Evolutionary conservation across 2,329 filamentous ascomycete genomes (phyloP).

Genomic region (Cadophora luteo-olivacea): DNA sequence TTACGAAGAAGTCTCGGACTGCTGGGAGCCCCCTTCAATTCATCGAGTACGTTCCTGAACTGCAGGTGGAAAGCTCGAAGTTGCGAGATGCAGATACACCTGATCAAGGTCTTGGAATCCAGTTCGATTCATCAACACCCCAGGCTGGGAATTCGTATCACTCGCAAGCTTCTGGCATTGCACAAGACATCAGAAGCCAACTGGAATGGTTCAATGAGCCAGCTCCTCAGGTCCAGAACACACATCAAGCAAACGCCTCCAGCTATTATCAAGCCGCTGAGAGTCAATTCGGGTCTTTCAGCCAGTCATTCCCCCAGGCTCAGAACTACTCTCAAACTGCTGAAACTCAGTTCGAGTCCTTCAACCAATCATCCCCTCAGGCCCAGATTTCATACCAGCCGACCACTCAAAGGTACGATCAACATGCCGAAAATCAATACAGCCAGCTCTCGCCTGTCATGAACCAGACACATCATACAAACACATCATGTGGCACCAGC

Average conservation of each 20-base stretch:
- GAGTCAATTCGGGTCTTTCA: neutral
- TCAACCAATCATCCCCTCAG: neutral
- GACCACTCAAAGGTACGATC: neutral
- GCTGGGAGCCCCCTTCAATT: neutral
- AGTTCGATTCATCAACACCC: neutral
- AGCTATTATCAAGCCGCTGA: neutral
- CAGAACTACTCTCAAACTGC: neutral
- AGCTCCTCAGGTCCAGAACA: neutral
- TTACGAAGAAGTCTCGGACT: neutral
- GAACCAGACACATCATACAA: neutral
- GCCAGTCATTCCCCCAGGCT: neutral
- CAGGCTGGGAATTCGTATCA: neutral
- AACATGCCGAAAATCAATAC: neutral
- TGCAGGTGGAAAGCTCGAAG: neutral
- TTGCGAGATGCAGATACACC: neutral
- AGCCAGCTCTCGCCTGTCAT: neutral
- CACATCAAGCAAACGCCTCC: neutral
- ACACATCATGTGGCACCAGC: neutral
- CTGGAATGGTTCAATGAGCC: neutral
- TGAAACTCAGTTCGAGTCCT: neutral
- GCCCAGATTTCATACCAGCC: neutral
- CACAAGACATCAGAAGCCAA: neutral
- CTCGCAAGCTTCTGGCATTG: neutral
- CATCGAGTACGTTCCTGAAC: neutral
- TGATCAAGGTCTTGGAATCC: neutral